phyloP scores from a whole-genome alignment of 2,329 filamentous ascomycete genomes.

The Aspergillus sp. region DNA sequence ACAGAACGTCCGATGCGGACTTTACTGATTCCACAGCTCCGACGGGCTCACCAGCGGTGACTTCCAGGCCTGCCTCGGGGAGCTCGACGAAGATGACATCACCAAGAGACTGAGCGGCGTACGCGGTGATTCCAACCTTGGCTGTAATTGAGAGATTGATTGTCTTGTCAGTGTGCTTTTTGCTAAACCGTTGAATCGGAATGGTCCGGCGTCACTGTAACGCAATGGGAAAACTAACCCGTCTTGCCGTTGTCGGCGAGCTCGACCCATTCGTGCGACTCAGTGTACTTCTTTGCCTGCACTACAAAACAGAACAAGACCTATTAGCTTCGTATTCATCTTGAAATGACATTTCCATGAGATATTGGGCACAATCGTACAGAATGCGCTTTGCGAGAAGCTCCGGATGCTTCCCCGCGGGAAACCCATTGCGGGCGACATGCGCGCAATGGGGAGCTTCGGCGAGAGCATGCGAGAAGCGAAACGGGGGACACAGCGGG shows the following conservation, averaged over 20 bases:
- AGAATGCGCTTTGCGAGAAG: constrained; percentile 37
- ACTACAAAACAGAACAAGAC: constrained; percentile 22
- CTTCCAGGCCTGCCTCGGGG: constrained; percentile 61
- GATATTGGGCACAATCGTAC: constrained; percentile 20
- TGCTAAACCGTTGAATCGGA: neutral
- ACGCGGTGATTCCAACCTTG: constrained; percentile 77
- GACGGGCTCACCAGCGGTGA: constrained; percentile 72
- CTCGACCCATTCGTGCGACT: constrained; percentile 98
- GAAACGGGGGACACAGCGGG: constrained; percentile 30
- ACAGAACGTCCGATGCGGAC: constrained; percentile 94
- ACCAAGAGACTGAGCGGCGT: constrained; percentile 85
- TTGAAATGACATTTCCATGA: constrained; percentile 2
- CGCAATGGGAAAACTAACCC: constrained; percentile 39
- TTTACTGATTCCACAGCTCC: constrained; percentile 98
- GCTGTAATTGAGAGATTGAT: constrained; percentile 32
- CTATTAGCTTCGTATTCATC: constrained; percentile 16
- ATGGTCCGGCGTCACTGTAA: neutral
- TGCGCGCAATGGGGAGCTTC: constrained; percentile 28
- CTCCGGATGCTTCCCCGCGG: constrained; percentile 35
- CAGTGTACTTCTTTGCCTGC: constrained; percentile 73
- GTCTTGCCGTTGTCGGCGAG: constrained; percentile 73
- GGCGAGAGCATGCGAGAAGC: constrained; percentile 31
- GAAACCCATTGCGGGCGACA: constrained; percentile 31
- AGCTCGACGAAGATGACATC: constrained; percentile 98
- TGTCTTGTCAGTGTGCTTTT: neutral